Evolutionary conservation across 306 rosid species (phyloP).

Genomic region (Carpinus fangiana): DNA sequence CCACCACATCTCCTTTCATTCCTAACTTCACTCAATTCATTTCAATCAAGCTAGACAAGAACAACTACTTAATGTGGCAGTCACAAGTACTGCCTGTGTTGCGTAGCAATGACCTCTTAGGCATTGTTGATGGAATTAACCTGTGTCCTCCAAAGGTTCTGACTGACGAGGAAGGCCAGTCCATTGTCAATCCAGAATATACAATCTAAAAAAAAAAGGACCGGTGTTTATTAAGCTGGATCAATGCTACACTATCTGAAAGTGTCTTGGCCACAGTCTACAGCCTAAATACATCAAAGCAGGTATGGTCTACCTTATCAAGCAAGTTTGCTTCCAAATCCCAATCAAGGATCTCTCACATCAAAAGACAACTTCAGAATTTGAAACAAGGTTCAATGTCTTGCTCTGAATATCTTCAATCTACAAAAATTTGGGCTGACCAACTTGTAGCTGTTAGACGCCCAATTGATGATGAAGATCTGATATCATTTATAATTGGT

Average conservation of each 20-base stretch:
- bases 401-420: too few relatives aligned
- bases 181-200: too few relatives aligned
- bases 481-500: too few relatives aligned
- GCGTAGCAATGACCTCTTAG: not conserved
- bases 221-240: too few relatives aligned
- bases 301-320: not conserved
- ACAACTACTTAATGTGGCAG: not conserved
- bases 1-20: too few relatives aligned
- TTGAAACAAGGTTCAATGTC: not conserved
- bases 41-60: not conserved
- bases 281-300: not conserved
- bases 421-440: fast-evolving
- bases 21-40: not conserved
- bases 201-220: too few relatives aligned
- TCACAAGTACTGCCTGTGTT: not conserved
- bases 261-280: not conserved
- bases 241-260: too few relatives aligned
- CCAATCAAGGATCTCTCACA: not conserved
- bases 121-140: too few relatives aligned
- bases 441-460: not conserved
- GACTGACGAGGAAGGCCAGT: not conserved
- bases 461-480: not conserved
- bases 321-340: too few relatives aligned
- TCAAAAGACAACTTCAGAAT: not conserved
- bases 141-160: not conserved